Percentiles rank a stretch among this genome's conserved stretches.
Conservation (phyloP, 1,139 yeast genomes). For the Candida sp. region DNA sequence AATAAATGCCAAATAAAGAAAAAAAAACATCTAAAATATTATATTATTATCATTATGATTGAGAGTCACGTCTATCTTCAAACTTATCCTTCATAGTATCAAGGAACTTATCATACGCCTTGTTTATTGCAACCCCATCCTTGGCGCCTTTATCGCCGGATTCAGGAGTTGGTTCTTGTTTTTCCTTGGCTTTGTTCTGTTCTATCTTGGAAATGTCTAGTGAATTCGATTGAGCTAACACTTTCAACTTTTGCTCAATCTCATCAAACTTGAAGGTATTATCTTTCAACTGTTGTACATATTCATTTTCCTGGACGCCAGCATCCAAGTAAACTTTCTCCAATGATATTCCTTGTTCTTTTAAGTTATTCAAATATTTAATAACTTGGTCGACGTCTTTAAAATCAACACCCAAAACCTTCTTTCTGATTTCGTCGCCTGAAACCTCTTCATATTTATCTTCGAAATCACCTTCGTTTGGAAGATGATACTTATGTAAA, state of each 20-base stretch:
- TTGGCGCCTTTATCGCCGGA: background rate
- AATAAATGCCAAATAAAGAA: background rate
- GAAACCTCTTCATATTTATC: conserved; percentile 26
- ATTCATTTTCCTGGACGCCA: conserved; percentile 3
- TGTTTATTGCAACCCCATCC: conserved; percentile 28
- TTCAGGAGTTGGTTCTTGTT: conserved; percentile 7
- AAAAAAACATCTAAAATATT: no score
- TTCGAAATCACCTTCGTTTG: conserved; percentile 8
- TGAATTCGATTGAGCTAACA: conserved; percentile 7
- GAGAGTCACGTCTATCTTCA: background rate
- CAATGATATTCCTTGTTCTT: conserved; percentile 49
- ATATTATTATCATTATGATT: background rate
- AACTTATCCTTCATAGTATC: conserved; percentile 27
- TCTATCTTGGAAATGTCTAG: conserved; percentile 3
- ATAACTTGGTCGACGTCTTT: conserved; percentile 54
- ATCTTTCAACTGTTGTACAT: conserved; percentile 6
- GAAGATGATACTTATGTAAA: conserved; percentile 23
- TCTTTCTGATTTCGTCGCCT: conserved; percentile 53
- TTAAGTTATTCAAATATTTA: conserved; percentile 45
- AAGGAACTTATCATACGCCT: conserved; percentile 51
- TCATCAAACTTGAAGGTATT: conserved; percentile 14
- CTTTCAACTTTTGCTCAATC: conserved; percentile 15
- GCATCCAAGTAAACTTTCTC: conserved; percentile 44
- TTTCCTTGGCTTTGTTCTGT: conserved; percentile 5
- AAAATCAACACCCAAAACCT: conserved; percentile 41